These are phyloP conservation scores for Exophiala xenobiotica DNA, from an alignment of 2,329 filamentous ascomycete species.

Conservation along the genomic window DNA sequence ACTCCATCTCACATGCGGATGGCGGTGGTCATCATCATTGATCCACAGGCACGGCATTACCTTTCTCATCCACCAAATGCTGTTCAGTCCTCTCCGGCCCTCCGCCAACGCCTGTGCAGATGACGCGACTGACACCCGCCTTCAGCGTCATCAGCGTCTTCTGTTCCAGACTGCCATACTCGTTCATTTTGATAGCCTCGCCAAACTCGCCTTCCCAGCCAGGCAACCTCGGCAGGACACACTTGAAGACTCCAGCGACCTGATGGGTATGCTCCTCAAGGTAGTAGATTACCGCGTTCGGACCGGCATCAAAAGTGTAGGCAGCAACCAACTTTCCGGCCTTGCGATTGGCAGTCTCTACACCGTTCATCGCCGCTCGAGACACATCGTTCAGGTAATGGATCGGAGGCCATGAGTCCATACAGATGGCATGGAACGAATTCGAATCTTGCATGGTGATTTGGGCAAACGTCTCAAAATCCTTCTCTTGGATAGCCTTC, in stretches of 20 bases:
- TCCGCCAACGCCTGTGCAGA: constrained; percentile 86
- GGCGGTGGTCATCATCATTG: not conserved
- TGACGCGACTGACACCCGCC: constrained; percentile 82
- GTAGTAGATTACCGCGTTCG: constrained; percentile 96
- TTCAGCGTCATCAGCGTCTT: constrained; percentile 59
- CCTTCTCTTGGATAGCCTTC: constrained; percentile 69
- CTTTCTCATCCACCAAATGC: constrained; percentile 69
- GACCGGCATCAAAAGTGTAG: constrained; percentile 96
- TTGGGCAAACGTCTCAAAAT: constrained; percentile 84
- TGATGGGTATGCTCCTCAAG: constrained; percentile 71
- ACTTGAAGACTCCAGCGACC: constrained; percentile 77
- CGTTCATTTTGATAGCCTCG: constrained; percentile 49
- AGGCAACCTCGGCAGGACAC: constrained; percentile 58
- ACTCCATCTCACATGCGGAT: too few species aligned
- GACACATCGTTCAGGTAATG: constrained; percentile 98
- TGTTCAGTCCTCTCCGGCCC: constrained; percentile 79
- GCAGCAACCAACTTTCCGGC: constrained; percentile 80
- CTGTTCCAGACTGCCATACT: constrained; percentile 62
- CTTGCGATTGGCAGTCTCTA: constrained; percentile 81
- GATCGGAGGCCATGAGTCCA: constrained; percentile 95
- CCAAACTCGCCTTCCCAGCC: constrained; percentile 59
- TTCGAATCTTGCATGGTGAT: constrained; percentile 97
- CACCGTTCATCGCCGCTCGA: constrained; percentile 78
- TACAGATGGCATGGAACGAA: constrained; percentile 90
- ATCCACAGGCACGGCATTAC: constrained; percentile 34